Base-by-base conservation (phyloP, 1,139 yeast genomes). In the Zhuliangozyma parablackwelliae region DNA sequence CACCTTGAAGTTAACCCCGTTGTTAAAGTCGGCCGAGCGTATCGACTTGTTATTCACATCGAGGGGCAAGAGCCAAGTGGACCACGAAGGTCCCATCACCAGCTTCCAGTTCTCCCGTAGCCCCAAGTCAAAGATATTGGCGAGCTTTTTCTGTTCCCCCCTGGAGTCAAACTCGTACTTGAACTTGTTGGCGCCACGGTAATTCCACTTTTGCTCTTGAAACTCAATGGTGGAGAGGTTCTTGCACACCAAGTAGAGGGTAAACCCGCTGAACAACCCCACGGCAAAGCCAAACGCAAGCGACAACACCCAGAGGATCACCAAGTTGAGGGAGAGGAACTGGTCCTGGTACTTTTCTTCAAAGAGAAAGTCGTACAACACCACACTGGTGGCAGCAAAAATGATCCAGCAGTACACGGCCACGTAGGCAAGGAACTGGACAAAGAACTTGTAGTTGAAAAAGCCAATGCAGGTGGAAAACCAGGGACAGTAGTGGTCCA, bases 401-500 rank as follows among this genome's bases (percentile, higher is more conserved):
- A 73, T 43, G 2, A 61, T 36, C 7, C 80, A 66, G 44, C 80
- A 44, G 45, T 57, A 82, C 1, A 72, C 30, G 2, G 80, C 60
- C 6, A 78, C 67, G 53, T 84, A 83, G 9, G 70, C 32, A 39
- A 92, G 60, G 53, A 86, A 84, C 57, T 89, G 96, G 20, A 88
- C 57, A 69, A 54, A 90, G 52, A 66, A 77, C 60, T 87, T 85
- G 51, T 87, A 90, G 60, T 90, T 90, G 33, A 63, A 63, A 60
- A 74, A 83, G 0, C 98, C 98, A 42, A 94, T 77, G 57, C 98
- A 90, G 6, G 78, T 69, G 2, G 96, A 80, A 57, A 90, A 89
- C 98, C 98, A 92, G 0, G 98, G 97, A 56, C 98, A 92, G 59
- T 86, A 95, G 55, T 92, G 98, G 61, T 84, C 94, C 92, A 83